These are phyloP conservation scores for Peniophora sp. DNA, from an alignment of 1,284 basidiomycete genomes.

Conservation along the genomic window DNA sequence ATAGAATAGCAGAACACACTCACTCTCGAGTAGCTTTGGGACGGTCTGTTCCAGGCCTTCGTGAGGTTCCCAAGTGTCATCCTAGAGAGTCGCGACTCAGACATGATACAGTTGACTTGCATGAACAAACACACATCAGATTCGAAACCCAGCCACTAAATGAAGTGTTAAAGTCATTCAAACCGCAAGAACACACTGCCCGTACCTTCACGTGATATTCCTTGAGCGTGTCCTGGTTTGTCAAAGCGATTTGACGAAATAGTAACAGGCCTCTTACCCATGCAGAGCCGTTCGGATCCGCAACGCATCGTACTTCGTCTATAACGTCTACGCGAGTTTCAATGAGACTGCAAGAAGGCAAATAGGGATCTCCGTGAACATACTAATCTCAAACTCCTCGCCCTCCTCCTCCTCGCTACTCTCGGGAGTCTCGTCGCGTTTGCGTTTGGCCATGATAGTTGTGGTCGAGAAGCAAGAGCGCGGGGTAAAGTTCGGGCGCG, in stretches of 20 bases:
- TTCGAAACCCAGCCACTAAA: constrained; percentile 23
- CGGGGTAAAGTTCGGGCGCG: not conserved
- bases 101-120: not conserved
- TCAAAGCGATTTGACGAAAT: too few species aligned
- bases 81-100: not conserved
- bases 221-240: too few species aligned
- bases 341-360: not conserved
- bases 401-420: constrained; percentile 5
- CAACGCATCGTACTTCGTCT: constrained; percentile 36
- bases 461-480: too few species aligned
- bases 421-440: not conserved
- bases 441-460: not conserved
- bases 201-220: constrained; percentile 15
- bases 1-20: not conserved
- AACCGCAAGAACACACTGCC: not conserved
- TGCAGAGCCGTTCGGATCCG: constrained; percentile 21
- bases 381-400: constrained; percentile 33
- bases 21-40: constrained; percentile 32
- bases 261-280: too few species aligned
- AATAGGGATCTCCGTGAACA: constrained; percentile 18
- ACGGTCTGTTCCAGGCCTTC: constrained; percentile 43
- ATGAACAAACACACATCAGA: constrained; percentile 39
- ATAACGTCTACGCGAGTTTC: constrained; percentile 40
- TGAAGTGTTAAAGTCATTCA: too few species aligned
- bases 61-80: constrained; percentile 57